A percentile compares a stretch with the other conserved stretches of the same genome.
phyloP scores from a whole-genome alignment of 495 filamentous ascomycete species.

The Sporormia fimetaria region DNA sequence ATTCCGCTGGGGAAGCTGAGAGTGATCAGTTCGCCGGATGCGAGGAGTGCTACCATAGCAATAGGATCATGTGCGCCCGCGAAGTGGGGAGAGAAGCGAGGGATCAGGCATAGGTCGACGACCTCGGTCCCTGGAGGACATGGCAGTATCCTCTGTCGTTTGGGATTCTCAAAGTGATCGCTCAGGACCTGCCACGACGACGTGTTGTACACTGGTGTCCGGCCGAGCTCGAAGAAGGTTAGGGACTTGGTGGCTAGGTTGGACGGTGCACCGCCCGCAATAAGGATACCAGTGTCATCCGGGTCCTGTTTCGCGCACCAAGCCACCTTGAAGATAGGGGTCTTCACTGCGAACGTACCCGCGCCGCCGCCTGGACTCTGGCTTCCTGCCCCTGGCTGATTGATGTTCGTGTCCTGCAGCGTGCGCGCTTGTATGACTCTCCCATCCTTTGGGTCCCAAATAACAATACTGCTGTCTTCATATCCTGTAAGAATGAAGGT shows the following conservation, averaged over 20 bases:
- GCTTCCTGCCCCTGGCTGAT: constrained; percentile 45
- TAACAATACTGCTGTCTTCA: constrained; percentile 78
- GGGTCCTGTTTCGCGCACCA: constrained; percentile 91
- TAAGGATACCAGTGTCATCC: constrained; percentile 80
- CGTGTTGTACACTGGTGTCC: constrained; percentile 81
- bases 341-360: constrained; percentile 44
- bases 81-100: constrained; percentile 70
- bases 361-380: constrained; percentile 33
- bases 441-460: constrained; percentile 93
- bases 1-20: constrained; percentile 85
- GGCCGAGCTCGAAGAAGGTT: constrained; percentile 78
- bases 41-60: constrained; percentile 63
- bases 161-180: constrained; percentile 62
- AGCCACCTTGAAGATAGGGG: constrained; percentile 61
- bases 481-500: constrained; percentile 80
- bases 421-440: constrained; percentile 75
- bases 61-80: constrained; percentile 82
- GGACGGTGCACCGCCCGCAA: constrained; percentile 65
- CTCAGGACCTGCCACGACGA: constrained; percentile 75
- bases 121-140: constrained; percentile 71
- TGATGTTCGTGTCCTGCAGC: constrained; percentile 56
- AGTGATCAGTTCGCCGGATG: constrained; percentile 77
- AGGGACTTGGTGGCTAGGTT: constrained; percentile 58
- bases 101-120: constrained; percentile 71
- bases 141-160: constrained; percentile 54